Conservation (phyloP, 2,329 filamentous ascomycete species). For the Paracamarosporium sp. region DNA sequence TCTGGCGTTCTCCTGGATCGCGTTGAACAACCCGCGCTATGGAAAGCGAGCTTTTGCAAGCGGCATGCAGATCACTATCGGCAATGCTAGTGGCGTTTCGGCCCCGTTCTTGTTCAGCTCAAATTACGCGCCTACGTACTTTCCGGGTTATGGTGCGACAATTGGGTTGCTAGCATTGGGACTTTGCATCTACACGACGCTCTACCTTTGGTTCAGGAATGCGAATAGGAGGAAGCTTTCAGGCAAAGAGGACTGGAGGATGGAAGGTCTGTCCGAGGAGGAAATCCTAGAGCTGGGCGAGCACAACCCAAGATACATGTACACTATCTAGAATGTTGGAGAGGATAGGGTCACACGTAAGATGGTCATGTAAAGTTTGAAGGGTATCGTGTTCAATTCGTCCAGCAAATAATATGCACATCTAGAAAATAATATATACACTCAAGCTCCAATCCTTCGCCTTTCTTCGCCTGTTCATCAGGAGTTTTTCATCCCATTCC, state of each 20-base stretch:
- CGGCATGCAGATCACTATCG: conserved; percentile 32
- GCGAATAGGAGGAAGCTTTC: conserved; percentile 29
- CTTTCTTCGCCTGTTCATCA: neutral
- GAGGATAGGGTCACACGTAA: neutral
- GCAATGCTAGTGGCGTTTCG: conserved; percentile 38
- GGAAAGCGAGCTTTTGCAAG: conserved; percentile 23
- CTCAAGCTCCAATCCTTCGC: neutral
- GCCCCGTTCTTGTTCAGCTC: conserved; percentile 31
- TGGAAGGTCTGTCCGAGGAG: conserved; percentile 31
- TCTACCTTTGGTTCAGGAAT: conserved; percentile 28
- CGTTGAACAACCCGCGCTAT: conserved; percentile 23
- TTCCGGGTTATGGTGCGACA: conserved; percentile 30
- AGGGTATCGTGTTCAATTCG: neutral
- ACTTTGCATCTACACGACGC: conserved; percentile 21
- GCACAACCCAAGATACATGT: conserved; percentile 31
- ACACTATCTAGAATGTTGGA: conserved; percentile 20
- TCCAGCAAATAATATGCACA: conserved; percentile 1
- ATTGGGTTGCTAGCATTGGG: conserved; percentile 27
- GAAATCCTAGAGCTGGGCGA: conserved; percentile 33
- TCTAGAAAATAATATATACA: conserved; percentile 4
- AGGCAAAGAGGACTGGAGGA: conserved; percentile 30
- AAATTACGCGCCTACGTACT: conserved; percentile 20
- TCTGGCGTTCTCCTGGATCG: conserved; percentile 20
- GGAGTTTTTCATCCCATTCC: neutral
- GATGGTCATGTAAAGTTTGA: neutral